A percentile compares a stretch with the other conserved stretches of the same genome.
Evolutionary conservation across 1,284 basidiomycete species (phyloP).

Genomic region (Malassezia vespertilionis): DNA sequence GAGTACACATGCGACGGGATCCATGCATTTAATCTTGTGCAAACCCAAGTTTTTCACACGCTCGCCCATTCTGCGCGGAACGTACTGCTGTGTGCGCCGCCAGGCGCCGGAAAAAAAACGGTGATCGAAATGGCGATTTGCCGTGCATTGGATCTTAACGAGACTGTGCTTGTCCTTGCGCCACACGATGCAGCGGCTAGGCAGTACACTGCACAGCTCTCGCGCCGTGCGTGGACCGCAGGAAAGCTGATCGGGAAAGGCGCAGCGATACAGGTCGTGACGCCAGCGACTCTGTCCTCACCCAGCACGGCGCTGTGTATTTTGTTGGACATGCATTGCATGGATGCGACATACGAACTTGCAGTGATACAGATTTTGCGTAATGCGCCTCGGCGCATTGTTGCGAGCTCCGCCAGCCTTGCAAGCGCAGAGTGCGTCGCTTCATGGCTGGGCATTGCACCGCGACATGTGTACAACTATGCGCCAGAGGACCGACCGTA

Average conservation of each 20-base stretch:
- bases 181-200: not conserved
- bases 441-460: conserved; percentile 67
- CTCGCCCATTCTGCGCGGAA: conserved; percentile 62
- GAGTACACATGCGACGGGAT: conserved; percentile 49
- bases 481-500: conserved; percentile 71
- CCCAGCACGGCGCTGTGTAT: conserved; percentile 54
- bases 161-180: conserved; percentile 2
- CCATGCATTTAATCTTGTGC: conserved; percentile 67
- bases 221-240: not conserved
- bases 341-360: conserved; percentile 74
- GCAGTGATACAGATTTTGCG: conserved; percentile 54
- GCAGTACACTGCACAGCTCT: not conserved
- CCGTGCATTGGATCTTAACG: conserved; percentile 52
- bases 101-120: conserved; percentile 69
- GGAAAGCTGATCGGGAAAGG: not conserved
- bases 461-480: conserved; percentile 64
- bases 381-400: conserved; percentile 52
- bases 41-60: conserved; percentile 82
- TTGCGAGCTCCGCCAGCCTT: conserved; percentile 69
- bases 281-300: conserved; percentile 43
- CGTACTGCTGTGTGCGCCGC: conserved; percentile 68
- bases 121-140: conserved; percentile 62
- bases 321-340: conserved; percentile 73
- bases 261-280: not conserved
- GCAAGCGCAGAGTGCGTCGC: conserved; percentile 70